phyloP scores from a whole-genome alignment of 1,284 basidiomycete genomes.

The Rhodotorula sp. region DNA sequence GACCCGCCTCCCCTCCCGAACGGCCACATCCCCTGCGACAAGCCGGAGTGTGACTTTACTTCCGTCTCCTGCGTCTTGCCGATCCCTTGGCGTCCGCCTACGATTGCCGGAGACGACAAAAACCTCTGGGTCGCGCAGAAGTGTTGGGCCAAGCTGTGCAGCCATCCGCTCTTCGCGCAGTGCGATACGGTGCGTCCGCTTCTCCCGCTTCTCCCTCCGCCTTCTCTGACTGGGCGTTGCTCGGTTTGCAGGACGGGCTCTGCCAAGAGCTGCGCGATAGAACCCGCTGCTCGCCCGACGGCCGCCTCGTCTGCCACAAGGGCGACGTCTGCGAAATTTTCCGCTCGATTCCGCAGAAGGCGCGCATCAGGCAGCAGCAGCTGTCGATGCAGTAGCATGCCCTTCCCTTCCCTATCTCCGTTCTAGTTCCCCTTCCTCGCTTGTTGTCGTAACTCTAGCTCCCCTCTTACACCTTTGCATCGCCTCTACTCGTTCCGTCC shows the following conservation, averaged over 20 bases:
- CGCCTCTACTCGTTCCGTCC: no score
- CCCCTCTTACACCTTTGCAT: not conserved
- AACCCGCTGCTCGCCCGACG: slow-evolving; percentile 39
- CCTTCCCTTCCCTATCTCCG: not conserved
- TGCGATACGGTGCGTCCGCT: slow-evolving; percentile 26
- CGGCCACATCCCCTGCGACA: slow-evolving; percentile 36
- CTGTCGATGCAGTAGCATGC: not conserved
- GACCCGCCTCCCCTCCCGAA: slow-evolving; percentile 15
- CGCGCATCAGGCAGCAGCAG: slow-evolving; percentile 11
- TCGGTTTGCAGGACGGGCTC: slow-evolving; percentile 29
- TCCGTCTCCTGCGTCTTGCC: slow-evolving; percentile 28
- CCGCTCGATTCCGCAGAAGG: slow-evolving; percentile 29
- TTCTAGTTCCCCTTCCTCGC: not conserved
- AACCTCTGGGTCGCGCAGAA: slow-evolving; percentile 37
- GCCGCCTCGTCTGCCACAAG: slow-evolving; percentile 34
- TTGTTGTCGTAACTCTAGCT: not conserved
- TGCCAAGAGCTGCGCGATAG: slow-evolving; percentile 32
- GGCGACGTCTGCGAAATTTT: slow-evolving; percentile 38
- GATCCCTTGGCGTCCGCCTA: slow-evolving; percentile 37
- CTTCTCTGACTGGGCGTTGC: not conserved
- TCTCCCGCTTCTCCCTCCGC: not conserved
- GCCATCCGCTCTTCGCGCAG: slow-evolving; percentile 34
- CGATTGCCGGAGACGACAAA: slow-evolving; percentile 15
- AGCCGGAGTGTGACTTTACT: slow-evolving; percentile 40
- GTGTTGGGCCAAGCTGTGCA: slow-evolving; percentile 39